Base-by-base conservation (phyloP, 176 grass and related monocot genomes). In the Oryza punctata region DNA sequence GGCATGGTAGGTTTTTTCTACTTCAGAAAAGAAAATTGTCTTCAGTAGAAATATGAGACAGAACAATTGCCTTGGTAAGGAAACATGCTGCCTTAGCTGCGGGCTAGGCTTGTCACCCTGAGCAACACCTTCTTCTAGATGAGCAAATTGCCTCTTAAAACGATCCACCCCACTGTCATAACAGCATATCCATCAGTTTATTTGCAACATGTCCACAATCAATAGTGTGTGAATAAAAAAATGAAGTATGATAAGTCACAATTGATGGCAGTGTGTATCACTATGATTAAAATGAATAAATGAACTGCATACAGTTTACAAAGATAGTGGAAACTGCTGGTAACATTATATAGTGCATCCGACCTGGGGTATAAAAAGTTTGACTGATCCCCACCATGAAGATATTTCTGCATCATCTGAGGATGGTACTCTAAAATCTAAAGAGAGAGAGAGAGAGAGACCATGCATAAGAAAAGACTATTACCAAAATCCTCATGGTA, bases 391-490 rank as follows among this genome's bases (percentile, higher is more conserved):
- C 84, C 92, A 67, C 92, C 95, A 70, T 76, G 19, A 40, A 91
- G 84, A 91, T 88, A 97, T 18, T 94, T 76, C 46, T 93, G 86
- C 86, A 93, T 67, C 88, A 97, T 97, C 81, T 97, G 86, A 88
- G 95, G 95, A 92, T 97, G 95, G 79, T 97, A 97, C 92, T 97
- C 92, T 65, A 97, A 77, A 76, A 93, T 93, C 92, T 97, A 67
- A 84, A 86, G 33, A 35, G 33, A 35, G 33, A 35, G 7, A 40
- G 38, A 83, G 26, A 87, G 52, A 75, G 27, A 75, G 27, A 69
- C 60, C n/a, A 73, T 4, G 32, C 47, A 30, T 86, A 79, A 85
- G 66, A 41, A 84, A 84, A 78, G 37, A 25, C 3, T 24, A 82
- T 32, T 69, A 79, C 57, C 46, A 66, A 44, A 78, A 70, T 64